Evolutionary conservation across 2,329 filamentous ascomycete species (phyloP).

Genomic region (Periglandula ipomoeae): DNA sequence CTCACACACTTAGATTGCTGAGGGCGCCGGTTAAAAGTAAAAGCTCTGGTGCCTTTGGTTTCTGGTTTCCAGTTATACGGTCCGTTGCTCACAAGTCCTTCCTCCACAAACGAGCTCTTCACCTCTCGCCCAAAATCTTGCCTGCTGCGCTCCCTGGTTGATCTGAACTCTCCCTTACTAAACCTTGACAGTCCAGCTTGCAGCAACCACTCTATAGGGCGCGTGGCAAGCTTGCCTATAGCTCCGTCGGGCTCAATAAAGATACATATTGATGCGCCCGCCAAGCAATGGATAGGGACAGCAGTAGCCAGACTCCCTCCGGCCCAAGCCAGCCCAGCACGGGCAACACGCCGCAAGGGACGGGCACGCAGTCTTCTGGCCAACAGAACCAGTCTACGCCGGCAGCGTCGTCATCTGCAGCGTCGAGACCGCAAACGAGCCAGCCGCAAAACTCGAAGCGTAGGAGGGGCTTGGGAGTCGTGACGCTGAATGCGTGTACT

Average conservation of each 20-base stretch:
- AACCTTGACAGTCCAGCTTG: no score
- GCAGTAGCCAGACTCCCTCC: conserved; percentile 19
- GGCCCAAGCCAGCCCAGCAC: conserved; percentile 22
- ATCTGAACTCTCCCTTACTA: no score
- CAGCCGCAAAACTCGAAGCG: conserved; percentile 35
- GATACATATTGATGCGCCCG: background rate
- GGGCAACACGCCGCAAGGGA: conserved; percentile 25
- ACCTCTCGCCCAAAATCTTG: background rate
- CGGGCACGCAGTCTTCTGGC: conserved; percentile 15
- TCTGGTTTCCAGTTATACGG: no score
- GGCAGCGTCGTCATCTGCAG: conserved; percentile 10
- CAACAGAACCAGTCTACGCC: conserved; percentile 7
- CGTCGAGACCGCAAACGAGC: conserved; percentile 15
- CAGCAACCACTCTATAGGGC: no score
- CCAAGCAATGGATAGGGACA: conserved; percentile 23
- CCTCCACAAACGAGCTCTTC: background rate
- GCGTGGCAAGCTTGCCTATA: background rate
- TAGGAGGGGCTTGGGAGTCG: conserved; percentile 44
- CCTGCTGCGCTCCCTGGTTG: no score
- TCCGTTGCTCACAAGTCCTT: no score
- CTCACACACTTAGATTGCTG: conserved; percentile 2
- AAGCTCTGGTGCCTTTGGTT: background rate
- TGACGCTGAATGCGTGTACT: conserved; percentile 52
- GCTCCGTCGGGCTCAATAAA: background rate
- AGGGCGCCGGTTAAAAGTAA: background rate